Conservation (phyloP, 2,329 filamentous ascomycete genomes). For the Ophiocordyceps australis region DNA sequence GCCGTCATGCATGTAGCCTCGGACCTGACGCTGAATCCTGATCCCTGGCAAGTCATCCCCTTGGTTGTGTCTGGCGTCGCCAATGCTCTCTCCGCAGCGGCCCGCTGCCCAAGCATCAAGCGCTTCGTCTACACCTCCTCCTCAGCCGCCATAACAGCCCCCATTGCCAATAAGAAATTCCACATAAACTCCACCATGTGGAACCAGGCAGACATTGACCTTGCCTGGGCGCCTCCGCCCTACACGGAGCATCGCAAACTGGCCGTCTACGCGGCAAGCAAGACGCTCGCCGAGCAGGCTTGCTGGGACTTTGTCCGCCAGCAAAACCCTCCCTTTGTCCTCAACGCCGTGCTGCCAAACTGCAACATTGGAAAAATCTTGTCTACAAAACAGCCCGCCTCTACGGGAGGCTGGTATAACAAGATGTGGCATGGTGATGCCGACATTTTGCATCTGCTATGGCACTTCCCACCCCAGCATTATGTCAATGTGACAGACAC, state of each 20-base stretch:
- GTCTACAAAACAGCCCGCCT: background rate
- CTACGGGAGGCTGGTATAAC: background rate
- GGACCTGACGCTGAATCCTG: constrained; percentile 10
- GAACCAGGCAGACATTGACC: constrained; percentile 13
- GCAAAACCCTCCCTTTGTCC: constrained; percentile 9
- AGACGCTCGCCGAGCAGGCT: constrained; percentile 13
- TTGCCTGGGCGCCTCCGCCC: constrained; percentile 13
- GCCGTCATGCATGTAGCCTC: constrained; percentile 8
- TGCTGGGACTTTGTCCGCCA: constrained; percentile 16
- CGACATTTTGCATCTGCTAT: background rate
- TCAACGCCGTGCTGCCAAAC: constrained; percentile 9
- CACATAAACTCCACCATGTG: constrained; percentile 10
- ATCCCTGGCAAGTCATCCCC: constrained; percentile 17
- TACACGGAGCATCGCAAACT: constrained; percentile 4
- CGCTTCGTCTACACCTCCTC: constrained; percentile 21
- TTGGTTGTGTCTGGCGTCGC: constrained; percentile 8
- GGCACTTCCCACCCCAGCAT: constrained; percentile 1
- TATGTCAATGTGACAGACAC: constrained; percentile 7
- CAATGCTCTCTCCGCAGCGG: constrained; percentile 12
- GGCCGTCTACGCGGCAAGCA: constrained; percentile 16
- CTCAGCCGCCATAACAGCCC: constrained; percentile 6
- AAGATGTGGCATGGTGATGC: constrained; percentile 1
- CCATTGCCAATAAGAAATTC: constrained; percentile 4
- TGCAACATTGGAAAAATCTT: constrained; percentile 1
- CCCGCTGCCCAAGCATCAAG: constrained; percentile 11